Evolutionary conservation across 495 filamentous ascomycete genomes (phyloP).

Genomic region (Penicillium coprophilum): DNA sequence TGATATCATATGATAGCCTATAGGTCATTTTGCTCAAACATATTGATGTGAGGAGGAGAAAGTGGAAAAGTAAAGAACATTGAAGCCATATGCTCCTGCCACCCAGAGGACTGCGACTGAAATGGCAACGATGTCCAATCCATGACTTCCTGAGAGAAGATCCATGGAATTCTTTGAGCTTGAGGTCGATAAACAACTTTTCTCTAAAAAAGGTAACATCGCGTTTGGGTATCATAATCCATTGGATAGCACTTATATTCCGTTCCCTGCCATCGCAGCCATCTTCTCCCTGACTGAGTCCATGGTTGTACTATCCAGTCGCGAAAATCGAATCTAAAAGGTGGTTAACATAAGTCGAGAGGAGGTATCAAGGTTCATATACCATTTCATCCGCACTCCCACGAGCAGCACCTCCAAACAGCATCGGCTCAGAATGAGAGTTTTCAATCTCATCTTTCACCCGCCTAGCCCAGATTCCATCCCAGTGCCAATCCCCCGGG

Average conservation of each 20-base stretch:
- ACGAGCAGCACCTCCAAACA: constrained; percentile 63
- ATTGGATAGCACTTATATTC: constrained; percentile 22
- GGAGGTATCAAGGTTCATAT: constrained; percentile 13
- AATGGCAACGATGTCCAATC: background rate
- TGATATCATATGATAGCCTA: constrained; percentile 33
- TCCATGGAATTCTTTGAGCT: constrained; percentile 4
- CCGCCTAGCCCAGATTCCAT: constrained; percentile 87
- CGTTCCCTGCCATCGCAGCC: constrained; percentile 47
- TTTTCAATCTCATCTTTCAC: constrained; percentile 72
- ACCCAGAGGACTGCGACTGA: background rate
- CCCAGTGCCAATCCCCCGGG: constrained; percentile 92
- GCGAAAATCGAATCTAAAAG: constrained; percentile 66
- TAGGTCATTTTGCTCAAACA: constrained; percentile 30
- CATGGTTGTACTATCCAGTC: constrained; percentile 60
- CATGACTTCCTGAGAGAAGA: background rate
- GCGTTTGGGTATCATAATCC: constrained; percentile 26
- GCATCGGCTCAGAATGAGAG: constrained; percentile 72
- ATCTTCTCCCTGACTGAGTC: constrained; percentile 61
- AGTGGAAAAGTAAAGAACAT: background rate
- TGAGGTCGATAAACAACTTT: background rate
- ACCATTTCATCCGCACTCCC: constrained; percentile 69
- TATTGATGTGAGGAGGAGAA: constrained; percentile 5
- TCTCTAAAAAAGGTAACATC: constrained; percentile 6
- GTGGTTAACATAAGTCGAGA: constrained; percentile 12
- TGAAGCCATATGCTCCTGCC: background rate